A percentile compares a stretch with the other conserved stretches of the same genome.
These are phyloP conservation scores for Oryza officinalis DNA, from an alignment of 176 grass and related monocot species.

Conservation along the genomic window DNA sequence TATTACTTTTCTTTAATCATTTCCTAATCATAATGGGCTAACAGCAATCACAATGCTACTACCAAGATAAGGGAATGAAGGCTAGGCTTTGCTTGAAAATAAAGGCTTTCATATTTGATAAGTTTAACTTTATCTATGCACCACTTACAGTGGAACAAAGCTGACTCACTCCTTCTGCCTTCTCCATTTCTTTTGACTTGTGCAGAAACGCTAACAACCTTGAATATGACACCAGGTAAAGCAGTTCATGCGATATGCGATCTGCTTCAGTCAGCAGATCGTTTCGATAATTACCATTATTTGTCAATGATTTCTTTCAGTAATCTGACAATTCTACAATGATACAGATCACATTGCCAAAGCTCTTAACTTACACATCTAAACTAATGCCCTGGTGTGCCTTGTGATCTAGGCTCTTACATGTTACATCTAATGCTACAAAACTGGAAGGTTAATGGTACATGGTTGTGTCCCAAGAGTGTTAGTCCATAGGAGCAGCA, in stretches of 20 bases:
- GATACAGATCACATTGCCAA: conserved; percentile 38
- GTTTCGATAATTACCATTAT: conserved; percentile 4
- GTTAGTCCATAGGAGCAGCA: background rate
- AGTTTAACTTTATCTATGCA: background rate
- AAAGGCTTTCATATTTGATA: background rate
- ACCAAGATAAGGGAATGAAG: background rate
- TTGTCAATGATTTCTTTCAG: conserved; percentile 15
- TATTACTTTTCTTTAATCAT: background rate
- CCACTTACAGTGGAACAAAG: conserved; percentile 19
- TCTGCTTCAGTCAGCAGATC: conserved; percentile 41
- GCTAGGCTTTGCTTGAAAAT: conserved; percentile 20
- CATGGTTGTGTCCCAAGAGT: background rate
- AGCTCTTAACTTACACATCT: conserved; percentile 34
- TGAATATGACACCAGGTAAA: background rate
- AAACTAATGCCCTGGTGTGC: conserved; percentile 29
- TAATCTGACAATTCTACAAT: conserved; percentile 28
- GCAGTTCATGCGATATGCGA: background rate
- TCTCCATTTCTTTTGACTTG: background rate
- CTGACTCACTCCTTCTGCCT: background rate
- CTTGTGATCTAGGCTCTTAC: conserved; percentile 39
- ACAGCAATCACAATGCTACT: conserved; percentile 8
- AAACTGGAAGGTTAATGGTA: conserved; percentile 59
- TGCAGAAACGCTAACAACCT: background rate
- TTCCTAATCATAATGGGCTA: conserved; percentile 10
- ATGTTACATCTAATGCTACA: conserved; percentile 72